Conservation (phyloP, 75 land plant species). For the Cupressus sempervirens region DNA sequence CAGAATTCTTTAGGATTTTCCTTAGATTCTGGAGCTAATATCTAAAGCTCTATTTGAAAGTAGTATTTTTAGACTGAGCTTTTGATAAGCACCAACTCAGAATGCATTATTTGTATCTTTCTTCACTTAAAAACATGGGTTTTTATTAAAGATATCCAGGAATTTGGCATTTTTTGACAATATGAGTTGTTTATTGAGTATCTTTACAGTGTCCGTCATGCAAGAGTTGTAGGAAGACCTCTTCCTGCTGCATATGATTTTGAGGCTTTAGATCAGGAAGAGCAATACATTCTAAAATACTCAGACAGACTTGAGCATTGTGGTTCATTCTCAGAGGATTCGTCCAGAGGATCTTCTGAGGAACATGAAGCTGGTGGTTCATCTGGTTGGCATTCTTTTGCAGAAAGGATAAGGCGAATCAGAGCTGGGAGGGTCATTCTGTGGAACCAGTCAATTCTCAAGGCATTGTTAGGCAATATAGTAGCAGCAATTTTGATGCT, state of each 20-base stretch:
- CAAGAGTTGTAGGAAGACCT: slow-evolving; percentile 52
- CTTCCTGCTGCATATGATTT: slow-evolving; percentile 23
- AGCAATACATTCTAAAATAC: slow-evolving; percentile 20
- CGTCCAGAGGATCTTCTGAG: slow-evolving; percentile 5
- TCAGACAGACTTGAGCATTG: background rate
- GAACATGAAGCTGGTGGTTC: slow-evolving; percentile 3
- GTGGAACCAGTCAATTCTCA: slow-evolving; percentile 8
- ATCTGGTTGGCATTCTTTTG: slow-evolving; percentile 20
- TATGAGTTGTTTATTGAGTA: slow-evolving; percentile 5
- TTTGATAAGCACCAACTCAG: background rate
- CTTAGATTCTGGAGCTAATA: background rate
- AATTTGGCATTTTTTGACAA: background rate
- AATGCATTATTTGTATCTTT: background rate
- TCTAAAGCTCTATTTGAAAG: background rate
- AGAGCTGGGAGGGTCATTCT: slow-evolving; percentile 3
- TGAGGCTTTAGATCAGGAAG: background rate
- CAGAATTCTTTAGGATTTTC: background rate
- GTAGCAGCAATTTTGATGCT: background rate
- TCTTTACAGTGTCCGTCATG: slow-evolving; percentile 57
- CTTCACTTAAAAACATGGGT: background rate
- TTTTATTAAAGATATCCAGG: background rate
- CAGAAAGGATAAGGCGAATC: slow-evolving; percentile 15
- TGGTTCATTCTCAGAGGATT: slow-evolving; percentile 2
- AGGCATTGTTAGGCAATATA: slow-evolving; percentile 15
- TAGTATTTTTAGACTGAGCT: background rate